These are phyloP conservation scores for Fusarium secorum DNA, from an alignment of 2,329 filamentous ascomycete genomes.

Conservation along the genomic window DNA sequence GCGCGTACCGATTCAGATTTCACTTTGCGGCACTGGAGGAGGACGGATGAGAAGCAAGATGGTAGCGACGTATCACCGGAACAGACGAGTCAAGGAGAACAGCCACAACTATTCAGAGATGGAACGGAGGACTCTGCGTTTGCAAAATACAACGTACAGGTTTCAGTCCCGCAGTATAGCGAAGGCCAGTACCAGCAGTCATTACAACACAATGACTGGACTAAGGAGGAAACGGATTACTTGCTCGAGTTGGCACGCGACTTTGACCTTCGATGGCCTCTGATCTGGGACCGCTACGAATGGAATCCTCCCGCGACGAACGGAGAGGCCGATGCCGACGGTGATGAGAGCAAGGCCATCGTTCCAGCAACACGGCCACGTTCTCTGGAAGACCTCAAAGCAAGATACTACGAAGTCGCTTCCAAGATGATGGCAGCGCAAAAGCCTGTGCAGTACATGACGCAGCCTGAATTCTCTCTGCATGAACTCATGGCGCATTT, in stretches of 20 bases:
- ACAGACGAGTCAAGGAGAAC: slow-evolving; percentile 37
- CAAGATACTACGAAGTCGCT: slow-evolving; percentile 87
- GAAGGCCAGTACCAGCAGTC: slow-evolving; percentile 85
- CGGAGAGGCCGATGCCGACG: slow-evolving; percentile 55
- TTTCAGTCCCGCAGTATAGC: slow-evolving; percentile 81
- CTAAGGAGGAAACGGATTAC: slow-evolving; percentile 93
- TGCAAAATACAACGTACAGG: slow-evolving; percentile 86
- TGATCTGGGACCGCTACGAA: slow-evolving; percentile 94
- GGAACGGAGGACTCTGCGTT: slow-evolving; percentile 70
- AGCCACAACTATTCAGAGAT: slow-evolving; percentile 32
- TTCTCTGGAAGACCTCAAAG: slow-evolving; percentile 89
- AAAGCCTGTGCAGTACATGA: slow-evolving; percentile 87
- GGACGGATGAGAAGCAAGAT: slow-evolving; percentile 63
- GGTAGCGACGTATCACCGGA: slow-evolving; percentile 39
- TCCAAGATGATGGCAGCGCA: slow-evolving; percentile 82
- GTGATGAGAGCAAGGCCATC: slow-evolving; percentile 61
- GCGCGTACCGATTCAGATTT: slow-evolving; percentile 74
- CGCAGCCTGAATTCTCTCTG: slow-evolving; percentile 78
- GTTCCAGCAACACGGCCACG: slow-evolving; percentile 64
- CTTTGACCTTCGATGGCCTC: slow-evolving; percentile 87
- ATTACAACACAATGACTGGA: slow-evolving; percentile 81
- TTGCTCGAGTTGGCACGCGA: slow-evolving; percentile 77
- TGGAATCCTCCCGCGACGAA: slow-evolving; percentile 62
- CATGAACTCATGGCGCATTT: slow-evolving; percentile 90
- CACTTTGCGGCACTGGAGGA: slow-evolving; percentile 81